A percentile compares a stretch with the other conserved stretches of the same genome.
Evolutionary conservation across 2,329 filamentous ascomycete species (phyloP).

Genomic region (Aureobasidium musti): DNA sequence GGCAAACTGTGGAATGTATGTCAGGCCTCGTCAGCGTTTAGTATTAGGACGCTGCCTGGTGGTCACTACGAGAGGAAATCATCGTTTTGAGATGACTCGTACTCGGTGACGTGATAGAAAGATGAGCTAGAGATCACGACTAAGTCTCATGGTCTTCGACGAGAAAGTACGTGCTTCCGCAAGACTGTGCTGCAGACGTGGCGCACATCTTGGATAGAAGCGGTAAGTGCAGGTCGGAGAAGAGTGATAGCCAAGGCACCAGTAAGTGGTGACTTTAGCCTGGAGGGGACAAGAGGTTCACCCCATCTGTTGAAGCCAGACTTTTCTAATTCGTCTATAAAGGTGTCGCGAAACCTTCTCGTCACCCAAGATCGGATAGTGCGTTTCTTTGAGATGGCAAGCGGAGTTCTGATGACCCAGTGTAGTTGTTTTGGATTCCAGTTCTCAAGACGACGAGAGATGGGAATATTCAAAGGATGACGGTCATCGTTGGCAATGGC

Average conservation of each 20-base stretch:
- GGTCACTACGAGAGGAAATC: background rate
- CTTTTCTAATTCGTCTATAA: conserved; percentile 49
- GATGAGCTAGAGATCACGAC: background rate
- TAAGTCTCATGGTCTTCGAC: background rate
- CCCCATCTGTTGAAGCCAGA: conserved; percentile 44
- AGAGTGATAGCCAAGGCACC: conserved; percentile 21
- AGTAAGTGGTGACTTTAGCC: background rate
- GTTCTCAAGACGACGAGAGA: conserved; percentile 31
- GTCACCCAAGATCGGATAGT: conserved; percentile 52
- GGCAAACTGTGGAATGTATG: background rate
- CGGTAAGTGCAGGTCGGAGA: conserved; percentile 2
- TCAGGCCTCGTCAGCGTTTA: background rate
- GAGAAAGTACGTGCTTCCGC: conserved; percentile 8
- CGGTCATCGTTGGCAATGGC: conserved; percentile 34
- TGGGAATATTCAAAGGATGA: conserved; percentile 43
- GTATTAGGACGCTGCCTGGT: background rate
- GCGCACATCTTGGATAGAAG: conserved; percentile 9
- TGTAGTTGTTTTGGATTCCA: conserved; percentile 49
- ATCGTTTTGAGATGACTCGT: background rate
- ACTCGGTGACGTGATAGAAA: background rate
- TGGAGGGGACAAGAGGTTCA: background rate
- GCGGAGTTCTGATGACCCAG: conserved; percentile 48
- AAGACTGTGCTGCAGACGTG: conserved; percentile 1
- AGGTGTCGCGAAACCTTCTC: conserved; percentile 49
- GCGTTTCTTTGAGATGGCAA: conserved; percentile 42